Evolutionary conservation across 805 yeast genomes (phyloP), one percentile per base, ranked within the genome.

Genomic region (Wickerhamomyces kurtzmanii): DNA sequence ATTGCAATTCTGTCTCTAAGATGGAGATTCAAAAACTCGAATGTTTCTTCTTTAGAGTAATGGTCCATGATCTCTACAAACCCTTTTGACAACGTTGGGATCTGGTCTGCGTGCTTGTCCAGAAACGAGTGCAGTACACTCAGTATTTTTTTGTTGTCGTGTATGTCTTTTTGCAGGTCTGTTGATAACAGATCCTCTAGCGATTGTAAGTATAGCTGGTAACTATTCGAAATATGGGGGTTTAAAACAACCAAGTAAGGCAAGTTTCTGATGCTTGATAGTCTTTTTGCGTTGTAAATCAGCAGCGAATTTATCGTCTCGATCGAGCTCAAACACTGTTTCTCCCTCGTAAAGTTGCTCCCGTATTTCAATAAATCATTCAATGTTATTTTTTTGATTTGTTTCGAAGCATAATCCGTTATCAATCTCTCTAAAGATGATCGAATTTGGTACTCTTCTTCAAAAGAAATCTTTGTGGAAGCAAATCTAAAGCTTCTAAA

Each of bases 231-330:
- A 28, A 89, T 77, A 43, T 83, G 74, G 5, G 96, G 96, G 48
- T 89, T 89, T 36, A 89, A 54, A 31, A 86, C 78, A 26, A 79
- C 85, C 40, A 87, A 67, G 49, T 85, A 89, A 0, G 96, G 96
- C 30, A 89, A 57, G 24, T 67, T 60, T 37, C 89, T 68, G 38
- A 89, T 72, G 17, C 77, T 78, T 18, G 67, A 64, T 12, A 86
- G 51, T 36, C 96, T 62, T 30, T 76, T 71, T 6, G 94, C 83
- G 31, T 85, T 75, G 40, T 71, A 65, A 1, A 72, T 65, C 14
- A 80, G 48, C 23, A 81, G 45, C 27, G 65, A 59, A 33, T 71
- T 68, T 11, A 77, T 57, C 0, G 86, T 75, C 10, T 68, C 68
- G 24, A 65, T 60, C 1, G 81, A 47, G 28, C 50, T 52, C n/a